A percentile compares a stretch with the other conserved stretches of the same genome.
These are phyloP conservation scores for Zychaea mexicana DNA, from an alignment of 371 early-diverging fungal genomes.

Conservation along the genomic window DNA sequence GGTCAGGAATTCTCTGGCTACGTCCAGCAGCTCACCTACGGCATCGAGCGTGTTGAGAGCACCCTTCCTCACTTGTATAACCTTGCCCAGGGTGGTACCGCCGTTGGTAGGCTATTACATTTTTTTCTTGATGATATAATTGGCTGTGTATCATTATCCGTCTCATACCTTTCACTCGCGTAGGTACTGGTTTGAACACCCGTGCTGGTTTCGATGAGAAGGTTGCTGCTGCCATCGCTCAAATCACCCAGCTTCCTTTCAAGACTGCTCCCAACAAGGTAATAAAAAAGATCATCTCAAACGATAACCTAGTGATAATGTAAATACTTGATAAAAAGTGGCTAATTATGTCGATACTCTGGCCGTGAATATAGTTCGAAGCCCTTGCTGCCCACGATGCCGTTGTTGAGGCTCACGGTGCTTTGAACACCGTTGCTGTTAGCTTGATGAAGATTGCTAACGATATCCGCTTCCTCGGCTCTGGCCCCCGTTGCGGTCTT, in stretches of 20 bases:
- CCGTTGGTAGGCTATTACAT: no score
- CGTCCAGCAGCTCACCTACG: conserved; percentile 81
- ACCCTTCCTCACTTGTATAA: conserved; percentile 82
- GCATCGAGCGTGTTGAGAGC: conserved; percentile 80
- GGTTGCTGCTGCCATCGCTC: conserved; percentile 81
- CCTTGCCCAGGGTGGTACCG: conserved; percentile 96
- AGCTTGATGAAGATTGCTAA: conserved; percentile 98
- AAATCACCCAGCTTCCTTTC: conserved; percentile 82
- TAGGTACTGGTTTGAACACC: conserved; percentile 95
- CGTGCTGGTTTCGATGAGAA: conserved; percentile 85
- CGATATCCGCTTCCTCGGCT: conserved; percentile 93
- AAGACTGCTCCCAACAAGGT: conserved; percentile 94
- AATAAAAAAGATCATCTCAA: neutral
- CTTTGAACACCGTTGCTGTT: conserved; percentile 89
- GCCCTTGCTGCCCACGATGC: conserved; percentile 97
- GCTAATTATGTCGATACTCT: neutral
- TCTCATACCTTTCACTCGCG: no score
- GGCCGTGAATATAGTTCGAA: conserved; percentile 69
- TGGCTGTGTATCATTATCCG: no score
- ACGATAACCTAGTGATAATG: no score
- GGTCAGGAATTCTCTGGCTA: conserved; percentile 98
- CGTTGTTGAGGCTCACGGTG: conserved; percentile 92
- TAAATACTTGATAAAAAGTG: neutral
- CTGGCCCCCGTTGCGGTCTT: conserved; percentile 96
- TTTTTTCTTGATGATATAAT: no score